Evolutionary conservation across 2,329 filamentous ascomycete genomes (phyloP).

Genomic region (Didymellaceae sp.): DNA sequence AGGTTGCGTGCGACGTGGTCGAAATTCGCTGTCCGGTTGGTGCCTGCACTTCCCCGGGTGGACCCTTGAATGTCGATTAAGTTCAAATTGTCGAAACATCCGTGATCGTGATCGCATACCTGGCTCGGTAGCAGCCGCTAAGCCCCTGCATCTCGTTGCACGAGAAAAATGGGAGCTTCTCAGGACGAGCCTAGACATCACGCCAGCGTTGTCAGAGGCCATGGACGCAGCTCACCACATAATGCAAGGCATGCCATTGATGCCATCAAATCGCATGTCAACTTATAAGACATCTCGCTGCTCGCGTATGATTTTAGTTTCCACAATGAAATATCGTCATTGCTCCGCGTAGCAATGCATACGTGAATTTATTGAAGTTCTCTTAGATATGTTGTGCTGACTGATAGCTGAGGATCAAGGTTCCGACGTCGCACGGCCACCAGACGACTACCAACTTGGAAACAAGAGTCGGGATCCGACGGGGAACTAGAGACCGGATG

Average conservation of each 20-base stretch:
- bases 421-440: no score
- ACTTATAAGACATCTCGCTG: no score
- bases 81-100: slow-evolving; percentile 4
- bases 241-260: no score
- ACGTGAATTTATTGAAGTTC: no score
- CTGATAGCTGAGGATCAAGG: no score
- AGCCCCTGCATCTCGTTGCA: slow-evolving; percentile 5
- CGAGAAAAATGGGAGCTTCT: neutral
- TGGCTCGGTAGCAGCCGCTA: slow-evolving; percentile 12
- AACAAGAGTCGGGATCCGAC: slow-evolving; percentile 18
- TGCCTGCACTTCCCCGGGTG: slow-evolving; percentile 7
- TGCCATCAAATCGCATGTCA: no score
- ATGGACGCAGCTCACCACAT: no score
- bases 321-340: no score
- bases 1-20: slow-evolving; percentile 4
- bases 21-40: neutral
- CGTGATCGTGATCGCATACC: slow-evolving; percentile 6
- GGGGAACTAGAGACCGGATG: slow-evolving; percentile 8
- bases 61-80: slow-evolving; percentile 10
- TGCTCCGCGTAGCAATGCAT: no score
- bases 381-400: no score
- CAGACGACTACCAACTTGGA: slow-evolving; percentile 11
- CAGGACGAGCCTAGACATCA: slow-evolving; percentile 17
- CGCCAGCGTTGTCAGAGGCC: slow-evolving; percentile 30
- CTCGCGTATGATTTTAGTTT: no score